Evolutionary conservation across 208 protist species (phyloP).

Genomic region (Leishmania aethiopica): DNA sequence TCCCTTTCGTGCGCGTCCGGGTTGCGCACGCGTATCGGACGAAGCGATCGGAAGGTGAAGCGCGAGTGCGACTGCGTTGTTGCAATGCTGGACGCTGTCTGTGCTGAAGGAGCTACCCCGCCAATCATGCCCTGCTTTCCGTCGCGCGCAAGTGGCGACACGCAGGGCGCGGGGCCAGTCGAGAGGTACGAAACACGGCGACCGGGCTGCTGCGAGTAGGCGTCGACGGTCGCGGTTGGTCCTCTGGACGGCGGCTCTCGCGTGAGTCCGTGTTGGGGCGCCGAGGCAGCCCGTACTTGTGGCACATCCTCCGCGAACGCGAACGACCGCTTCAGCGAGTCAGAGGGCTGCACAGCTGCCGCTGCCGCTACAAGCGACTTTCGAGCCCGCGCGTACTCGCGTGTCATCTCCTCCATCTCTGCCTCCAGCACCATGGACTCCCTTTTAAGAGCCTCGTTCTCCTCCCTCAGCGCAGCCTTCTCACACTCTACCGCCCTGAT

Average conservation of each 20-base stretch:
- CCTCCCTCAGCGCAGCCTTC: constrained; percentile 29
- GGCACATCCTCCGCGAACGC: neutral
- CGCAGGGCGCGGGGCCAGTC: neutral
- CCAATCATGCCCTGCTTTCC: constrained; percentile 5
- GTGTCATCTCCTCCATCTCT: constrained; percentile 49
- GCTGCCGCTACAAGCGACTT: constrained; percentile 10
- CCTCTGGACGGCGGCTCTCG: neutral
- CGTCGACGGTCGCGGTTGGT: neutral
- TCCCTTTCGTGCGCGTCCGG: constrained; percentile 65
- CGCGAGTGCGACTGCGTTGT: constrained; percentile 10
- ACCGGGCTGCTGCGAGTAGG: constrained; percentile 6
- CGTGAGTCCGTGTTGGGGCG: constrained; percentile 2
- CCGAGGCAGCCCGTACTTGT: constrained; percentile 7
- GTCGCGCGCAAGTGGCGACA: constrained; percentile 28
- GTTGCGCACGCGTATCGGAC: constrained; percentile 58
- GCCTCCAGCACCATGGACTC: constrained; percentile 44
- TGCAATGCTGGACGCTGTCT: neutral
- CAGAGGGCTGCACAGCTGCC: neutral
- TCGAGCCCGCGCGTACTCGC: constrained; percentile 24
- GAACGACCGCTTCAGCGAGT: constrained; percentile 1
- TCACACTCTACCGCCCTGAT: constrained; percentile 39
- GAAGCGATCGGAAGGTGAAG: constrained; percentile 44
- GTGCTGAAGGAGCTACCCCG: neutral
- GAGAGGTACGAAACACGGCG: constrained; percentile 1
- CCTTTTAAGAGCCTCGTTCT: constrained; percentile 44